Evolutionary conservation across 768 basidiomycete genomes (phyloP).

Genomic region (Floccularia luteovirens): DNA sequence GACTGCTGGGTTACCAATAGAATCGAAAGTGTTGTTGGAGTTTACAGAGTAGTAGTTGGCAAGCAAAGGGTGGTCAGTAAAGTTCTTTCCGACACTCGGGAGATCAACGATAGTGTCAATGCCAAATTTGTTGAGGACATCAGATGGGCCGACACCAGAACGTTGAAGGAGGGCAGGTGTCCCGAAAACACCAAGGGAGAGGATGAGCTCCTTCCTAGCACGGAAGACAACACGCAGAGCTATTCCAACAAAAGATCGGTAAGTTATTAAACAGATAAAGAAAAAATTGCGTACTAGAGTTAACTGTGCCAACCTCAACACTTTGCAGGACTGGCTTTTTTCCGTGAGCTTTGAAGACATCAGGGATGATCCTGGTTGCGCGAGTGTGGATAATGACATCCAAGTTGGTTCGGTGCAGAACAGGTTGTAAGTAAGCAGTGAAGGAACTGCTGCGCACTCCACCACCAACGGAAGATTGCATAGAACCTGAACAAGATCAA

Average conservation of each 20-base stretch:
- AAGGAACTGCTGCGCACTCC: not conserved
- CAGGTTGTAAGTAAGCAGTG: not conserved
- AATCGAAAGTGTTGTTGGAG: slow-evolving; percentile 9
- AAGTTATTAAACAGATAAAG: not conserved
- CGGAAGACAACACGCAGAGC: slow-evolving; percentile 6
- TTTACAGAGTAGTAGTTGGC: slow-evolving; percentile 17
- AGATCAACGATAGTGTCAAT: slow-evolving; percentile 14
- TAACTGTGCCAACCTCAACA: slow-evolving; percentile 7
- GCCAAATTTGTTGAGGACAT: slow-evolving; percentile 11
- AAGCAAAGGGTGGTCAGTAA: slow-evolving; percentile 18
- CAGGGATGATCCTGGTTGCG: slow-evolving; percentile 12
- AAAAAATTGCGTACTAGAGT: slow-evolving; percentile 2
- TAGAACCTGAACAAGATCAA: not conserved
- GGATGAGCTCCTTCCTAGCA: slow-evolving; percentile 45
- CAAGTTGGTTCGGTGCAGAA: not conserved
- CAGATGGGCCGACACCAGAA: slow-evolving; percentile 23
- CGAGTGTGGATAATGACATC: slow-evolving; percentile 2
- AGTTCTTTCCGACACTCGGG: slow-evolving; percentile 19
- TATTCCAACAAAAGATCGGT: not conserved
- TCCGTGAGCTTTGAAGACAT: not conserved
- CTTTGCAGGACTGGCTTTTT: slow-evolving; percentile 2
- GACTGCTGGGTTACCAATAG: slow-evolving; percentile 9
- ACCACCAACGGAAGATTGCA: slow-evolving; percentile 2
- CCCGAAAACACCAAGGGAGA: slow-evolving; percentile 27
- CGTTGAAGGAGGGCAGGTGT: slow-evolving; percentile 22